Percentiles rank a stretch among this genome's conserved stretches.
phyloP scores from a whole-genome alignment of 192 early-diverging fungal genomes.

The Lobosporangium transversale region DNA sequence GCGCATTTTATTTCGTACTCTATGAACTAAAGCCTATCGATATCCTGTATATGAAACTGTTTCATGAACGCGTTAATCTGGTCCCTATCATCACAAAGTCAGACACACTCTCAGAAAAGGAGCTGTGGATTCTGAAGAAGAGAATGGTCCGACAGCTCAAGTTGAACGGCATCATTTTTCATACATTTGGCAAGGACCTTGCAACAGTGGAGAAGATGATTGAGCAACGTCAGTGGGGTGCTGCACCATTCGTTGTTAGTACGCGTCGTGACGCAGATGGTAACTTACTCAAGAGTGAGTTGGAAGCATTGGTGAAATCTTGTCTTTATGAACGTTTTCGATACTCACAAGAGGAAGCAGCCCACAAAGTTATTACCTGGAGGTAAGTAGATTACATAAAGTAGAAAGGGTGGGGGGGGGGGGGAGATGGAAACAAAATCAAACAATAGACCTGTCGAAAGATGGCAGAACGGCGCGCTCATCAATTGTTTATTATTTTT shows the following conservation, averaged over 20 bases:
- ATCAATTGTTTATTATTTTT: background rate
- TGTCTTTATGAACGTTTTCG: constrained; percentile 33
- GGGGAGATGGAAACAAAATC: too few species aligned
- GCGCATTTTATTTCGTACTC: constrained; percentile 49
- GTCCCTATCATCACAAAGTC: constrained; percentile 95
- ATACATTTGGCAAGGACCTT: constrained; percentile 34
- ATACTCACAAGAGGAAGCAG: constrained; percentile 32
- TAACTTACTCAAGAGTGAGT: constrained; percentile 22
- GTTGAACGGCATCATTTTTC: constrained; percentile 39
- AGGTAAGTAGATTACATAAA: constrained; percentile 15
- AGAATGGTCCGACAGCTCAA: constrained; percentile 63
- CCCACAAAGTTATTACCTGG: constrained; percentile 34
- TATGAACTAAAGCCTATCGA: constrained; percentile 81
- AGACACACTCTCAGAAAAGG: constrained; percentile 88
- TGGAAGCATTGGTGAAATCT: constrained; percentile 15
- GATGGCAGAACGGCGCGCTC: too few species aligned
- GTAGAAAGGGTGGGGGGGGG: too few species aligned
- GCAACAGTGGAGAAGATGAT: constrained; percentile 31
- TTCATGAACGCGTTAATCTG: constrained; percentile 91
- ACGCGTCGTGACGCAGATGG: constrained; percentile 26
- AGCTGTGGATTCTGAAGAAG: constrained; percentile 88
- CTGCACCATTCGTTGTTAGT: constrained; percentile 35
- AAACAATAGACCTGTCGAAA: too few species aligned
- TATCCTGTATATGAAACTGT: constrained; percentile 95
- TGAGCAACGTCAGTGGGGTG: constrained; percentile 35